Conservation (phyloP, 1,284 basidiomycete species). For the Vanrija sp. region DNA sequence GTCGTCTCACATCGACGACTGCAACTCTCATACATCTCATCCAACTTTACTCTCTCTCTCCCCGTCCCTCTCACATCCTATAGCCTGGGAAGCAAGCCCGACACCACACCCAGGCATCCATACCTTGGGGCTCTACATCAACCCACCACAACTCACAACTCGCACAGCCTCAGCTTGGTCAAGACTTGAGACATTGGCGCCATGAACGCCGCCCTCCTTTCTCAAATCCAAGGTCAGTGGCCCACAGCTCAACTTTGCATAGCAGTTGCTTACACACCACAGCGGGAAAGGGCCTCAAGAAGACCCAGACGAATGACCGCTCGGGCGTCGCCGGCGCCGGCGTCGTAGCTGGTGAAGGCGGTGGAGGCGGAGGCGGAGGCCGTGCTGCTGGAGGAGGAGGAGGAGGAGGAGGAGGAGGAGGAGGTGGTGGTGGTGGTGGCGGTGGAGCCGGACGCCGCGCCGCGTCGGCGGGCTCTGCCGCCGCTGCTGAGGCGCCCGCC, state of each 20-base stretch:
- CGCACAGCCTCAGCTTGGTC: not conserved
- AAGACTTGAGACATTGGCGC: not conserved
- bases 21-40: not conserved
- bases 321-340: slow-evolving; percentile 65
- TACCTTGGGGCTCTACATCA: no score
- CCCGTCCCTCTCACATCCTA: not conserved
- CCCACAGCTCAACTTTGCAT: not conserved
- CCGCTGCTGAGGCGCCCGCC: slow-evolving; percentile 48
- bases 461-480: slow-evolving; percentile 21
- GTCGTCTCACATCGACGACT: no score
- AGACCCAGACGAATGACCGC: slow-evolving; percentile 74
- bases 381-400: slow-evolving; percentile 46
- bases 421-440: slow-evolving; percentile 38
- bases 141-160: no score
- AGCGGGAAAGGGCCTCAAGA: slow-evolving; percentile 73
- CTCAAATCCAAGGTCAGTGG: slow-evolving; percentile 41
- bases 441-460: slow-evolving; percentile 15
- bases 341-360: slow-evolving; percentile 47
- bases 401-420: slow-evolving; percentile 51
- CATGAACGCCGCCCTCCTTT: slow-evolving; percentile 43
- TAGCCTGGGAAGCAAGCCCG: not conserved
- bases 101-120: no score
- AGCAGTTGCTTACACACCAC: not conserved
- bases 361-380: slow-evolving; percentile 52
- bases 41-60: not conserved